Evolutionary conservation across 169 alveolate genomes (phyloP).

Genomic region (Eimeria sp.): DNA sequence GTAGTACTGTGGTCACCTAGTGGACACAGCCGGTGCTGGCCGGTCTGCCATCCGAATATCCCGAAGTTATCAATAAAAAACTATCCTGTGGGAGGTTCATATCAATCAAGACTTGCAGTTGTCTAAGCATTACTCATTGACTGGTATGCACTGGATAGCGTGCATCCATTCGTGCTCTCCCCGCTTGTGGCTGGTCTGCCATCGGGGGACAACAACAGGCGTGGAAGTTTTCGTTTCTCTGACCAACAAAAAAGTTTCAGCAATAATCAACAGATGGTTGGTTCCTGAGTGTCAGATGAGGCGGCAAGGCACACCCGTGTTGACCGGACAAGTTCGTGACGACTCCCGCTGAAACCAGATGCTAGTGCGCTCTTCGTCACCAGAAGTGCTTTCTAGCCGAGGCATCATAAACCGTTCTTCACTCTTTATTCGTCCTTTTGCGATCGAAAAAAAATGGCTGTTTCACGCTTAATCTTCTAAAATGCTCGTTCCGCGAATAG

Average conservation of each 20-base stretch:
- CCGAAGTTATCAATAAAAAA: background rate
- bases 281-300: background rate
- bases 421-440: background rate
- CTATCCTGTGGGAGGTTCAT: background rate
- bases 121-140: background rate
- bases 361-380: background rate
- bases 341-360: background rate
- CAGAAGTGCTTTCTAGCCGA: background rate
- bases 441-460: background rate
- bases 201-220: background rate
- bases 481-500: background rate
- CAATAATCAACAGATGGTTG: background rate
- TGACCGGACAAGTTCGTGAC: background rate
- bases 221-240: background rate
- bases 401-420: background rate
- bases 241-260: background rate
- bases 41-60: background rate
- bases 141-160: background rate
- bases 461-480: background rate
- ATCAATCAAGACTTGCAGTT: background rate
- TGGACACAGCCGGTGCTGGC: slow-evolving; percentile 13
- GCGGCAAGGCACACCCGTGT: background rate
- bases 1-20: slow-evolving; percentile 17
- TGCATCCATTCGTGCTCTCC: slow-evolving; percentile 2
- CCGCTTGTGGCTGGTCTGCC: background rate